A percentile compares a stretch with the other conserved stretches of the same genome.
Conservation (phyloP, 257 asterid genomes). For the Nicotiana paniculata region DNA sequence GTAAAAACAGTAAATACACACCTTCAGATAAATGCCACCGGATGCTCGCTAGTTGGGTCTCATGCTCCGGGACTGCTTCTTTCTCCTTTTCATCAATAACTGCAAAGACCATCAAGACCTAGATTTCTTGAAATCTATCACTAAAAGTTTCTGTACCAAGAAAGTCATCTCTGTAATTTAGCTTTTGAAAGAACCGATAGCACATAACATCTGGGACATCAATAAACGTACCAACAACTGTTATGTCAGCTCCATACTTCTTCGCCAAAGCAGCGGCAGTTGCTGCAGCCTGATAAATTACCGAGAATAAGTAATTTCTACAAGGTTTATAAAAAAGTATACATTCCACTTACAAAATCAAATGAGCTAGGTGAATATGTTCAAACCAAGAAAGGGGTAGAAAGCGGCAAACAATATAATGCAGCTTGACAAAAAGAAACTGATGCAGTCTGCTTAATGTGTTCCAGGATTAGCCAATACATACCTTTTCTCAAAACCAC, state of each 20-base stretch:
- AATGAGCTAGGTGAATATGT: constrained; percentile 6
- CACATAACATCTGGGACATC: not conserved
- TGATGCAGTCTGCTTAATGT: not conserved
- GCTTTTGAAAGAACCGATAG: not conserved
- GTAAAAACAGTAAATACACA: constrained; percentile 11
- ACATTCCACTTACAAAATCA: not conserved
- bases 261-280: constrained; percentile 93
- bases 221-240: constrained; percentile 67
- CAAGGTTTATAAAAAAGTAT: not conserved
- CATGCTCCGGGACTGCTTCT: constrained; percentile 74
- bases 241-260: constrained; percentile 94
- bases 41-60: constrained; percentile 76
- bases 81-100: constrained; percentile 87
- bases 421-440: not conserved
- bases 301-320: not conserved
- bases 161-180: constrained; percentile 12
- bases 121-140: constrained; percentile 10
- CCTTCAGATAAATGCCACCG: constrained; percentile 98
- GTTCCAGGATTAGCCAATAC: not conserved
- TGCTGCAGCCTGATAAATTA: constrained; percentile 61
- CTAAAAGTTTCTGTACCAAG: constrained; percentile 15
- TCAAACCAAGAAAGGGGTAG: not conserved
- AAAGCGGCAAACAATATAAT: not conserved
- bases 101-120: constrained; percentile 36
- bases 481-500: not conserved